These are phyloP conservation scores for Chenopodium suecicum DNA, from an alignment of 148 eudicot genomes.

Conservation along the genomic window DNA sequence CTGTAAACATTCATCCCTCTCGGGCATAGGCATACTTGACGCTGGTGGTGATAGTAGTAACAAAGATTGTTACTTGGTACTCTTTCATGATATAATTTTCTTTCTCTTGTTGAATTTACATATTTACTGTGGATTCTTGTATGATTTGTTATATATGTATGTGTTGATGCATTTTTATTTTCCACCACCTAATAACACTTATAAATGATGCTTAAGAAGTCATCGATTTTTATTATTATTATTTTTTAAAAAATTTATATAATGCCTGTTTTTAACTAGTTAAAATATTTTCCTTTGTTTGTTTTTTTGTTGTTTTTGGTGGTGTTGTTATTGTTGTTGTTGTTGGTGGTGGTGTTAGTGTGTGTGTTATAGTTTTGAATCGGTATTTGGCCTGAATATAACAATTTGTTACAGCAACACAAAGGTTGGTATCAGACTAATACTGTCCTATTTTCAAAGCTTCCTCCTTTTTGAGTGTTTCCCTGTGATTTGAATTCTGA, in stretches of 20 bases:
- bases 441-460: background rate
- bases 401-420: background rate
- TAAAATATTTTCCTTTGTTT: no score
- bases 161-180: constrained; percentile 3
- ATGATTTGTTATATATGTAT: background rate
- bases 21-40: no score
- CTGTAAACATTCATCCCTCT: no score
- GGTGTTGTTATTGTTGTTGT: no score
- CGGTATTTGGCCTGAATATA: background rate
- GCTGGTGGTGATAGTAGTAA: background rate
- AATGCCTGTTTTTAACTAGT: no score
- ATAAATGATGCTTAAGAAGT: background rate
- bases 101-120: background rate
- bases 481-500: no score
- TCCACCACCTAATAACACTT: background rate
- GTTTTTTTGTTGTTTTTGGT: no score
- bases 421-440: background rate
- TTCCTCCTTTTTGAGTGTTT: background rate
- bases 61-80: background rate
- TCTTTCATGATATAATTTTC: background rate
- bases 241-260: no score
- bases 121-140: background rate
- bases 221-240: background rate
- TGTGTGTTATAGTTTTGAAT: background rate
- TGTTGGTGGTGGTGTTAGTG: no score